Base-by-base conservation (phyloP, 2,329 filamentous ascomycete species). In the Scedosporium dehoogii region DNA sequence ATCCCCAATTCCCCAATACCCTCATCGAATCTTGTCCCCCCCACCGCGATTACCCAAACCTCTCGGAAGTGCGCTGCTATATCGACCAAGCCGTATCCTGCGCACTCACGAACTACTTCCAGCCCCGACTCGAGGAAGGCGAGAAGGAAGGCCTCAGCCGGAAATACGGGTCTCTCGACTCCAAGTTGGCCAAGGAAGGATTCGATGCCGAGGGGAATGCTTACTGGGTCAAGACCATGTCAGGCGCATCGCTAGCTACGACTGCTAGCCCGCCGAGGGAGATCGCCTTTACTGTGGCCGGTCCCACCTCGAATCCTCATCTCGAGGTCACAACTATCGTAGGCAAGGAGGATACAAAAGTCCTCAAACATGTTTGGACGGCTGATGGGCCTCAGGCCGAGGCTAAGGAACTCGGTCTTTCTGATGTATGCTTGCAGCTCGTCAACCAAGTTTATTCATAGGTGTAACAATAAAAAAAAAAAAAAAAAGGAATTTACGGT, bases 1-100 rank as follows among this genome's bases (percentile, higher is more conserved):
- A 62, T 59, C 25, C 58, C 46, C 55, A 65, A 58, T 33, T 48
- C n/a, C 58, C 56, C 6, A 72, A 72, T 21, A 68, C 69, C 33
- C 69, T 83, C 1, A 70, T 74, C 2, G 61, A 65, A 4, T 64
- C 71, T 16, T 82, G 78, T 64, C 74, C 78, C 0, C 80, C 80
- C 0, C 75, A 75, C 59, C 68, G 70, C 10, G 75, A 79, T 25
- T 84, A 82, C 65, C 74, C 77, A 0, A 74, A 75, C 64, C 70
- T 79, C 16, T 64, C 67, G 9, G 77, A 79, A 41, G 73, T 82
- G 5, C 70, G 73, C 12, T 75, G 76, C 65, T 83, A 83, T 68
- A 66, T 84, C 7, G 71, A 74, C 62, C 75, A 74, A 18, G 76
- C 78, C 12, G 72, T 76, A 6, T 67, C 73, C 25, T 78, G 75